These are phyloP conservation scores for Backusella tarrabulga DNA, from an alignment of 192 early-diverging fungal species.

Conservation along the genomic window DNA sequence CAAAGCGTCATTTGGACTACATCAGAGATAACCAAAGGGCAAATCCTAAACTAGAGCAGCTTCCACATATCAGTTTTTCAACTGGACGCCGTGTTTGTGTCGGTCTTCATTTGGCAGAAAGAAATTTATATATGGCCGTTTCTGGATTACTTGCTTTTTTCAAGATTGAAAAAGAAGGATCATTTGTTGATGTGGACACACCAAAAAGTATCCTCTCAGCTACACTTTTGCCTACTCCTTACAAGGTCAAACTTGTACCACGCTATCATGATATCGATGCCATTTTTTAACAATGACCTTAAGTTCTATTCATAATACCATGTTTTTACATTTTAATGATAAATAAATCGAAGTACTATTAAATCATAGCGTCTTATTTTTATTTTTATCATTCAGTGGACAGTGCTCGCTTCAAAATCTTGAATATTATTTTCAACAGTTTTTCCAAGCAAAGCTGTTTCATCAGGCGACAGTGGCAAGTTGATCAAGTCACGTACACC, in stretches of 20 bases:
- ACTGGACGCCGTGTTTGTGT: slow-evolving; percentile 38
- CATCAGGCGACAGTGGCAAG: not conserved
- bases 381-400: not conserved
- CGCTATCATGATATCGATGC: slow-evolving; percentile 10
- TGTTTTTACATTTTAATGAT: not conserved
- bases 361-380: not conserved
- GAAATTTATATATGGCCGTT: slow-evolving; percentile 26
- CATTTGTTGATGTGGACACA: slow-evolving; percentile 6
- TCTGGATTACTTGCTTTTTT: slow-evolving; percentile 27
- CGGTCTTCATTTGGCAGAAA: slow-evolving; percentile 38
- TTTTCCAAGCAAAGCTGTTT: not conserved
- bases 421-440: not conserved
- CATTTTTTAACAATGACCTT: slow-evolving; percentile 1
- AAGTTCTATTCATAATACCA: not conserved
- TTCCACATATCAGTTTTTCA: slow-evolving; percentile 34
- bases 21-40: not conserved
- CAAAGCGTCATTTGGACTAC: slow-evolving; percentile 44
- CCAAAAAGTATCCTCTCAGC: slow-evolving; percentile 14
- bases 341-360: not conserved
- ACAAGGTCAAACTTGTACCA: slow-evolving; percentile 23
- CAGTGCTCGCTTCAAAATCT: not conserved
- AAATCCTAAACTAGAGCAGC: slow-evolving; percentile 18
- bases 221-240: slow-evolving; percentile 26
- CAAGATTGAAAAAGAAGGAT: slow-evolving; percentile 13
- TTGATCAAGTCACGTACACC: not conserved